Evolutionary conservation across 2,329 filamentous ascomycete species (phyloP).

Genomic region (Hortaea werneckii): DNA sequence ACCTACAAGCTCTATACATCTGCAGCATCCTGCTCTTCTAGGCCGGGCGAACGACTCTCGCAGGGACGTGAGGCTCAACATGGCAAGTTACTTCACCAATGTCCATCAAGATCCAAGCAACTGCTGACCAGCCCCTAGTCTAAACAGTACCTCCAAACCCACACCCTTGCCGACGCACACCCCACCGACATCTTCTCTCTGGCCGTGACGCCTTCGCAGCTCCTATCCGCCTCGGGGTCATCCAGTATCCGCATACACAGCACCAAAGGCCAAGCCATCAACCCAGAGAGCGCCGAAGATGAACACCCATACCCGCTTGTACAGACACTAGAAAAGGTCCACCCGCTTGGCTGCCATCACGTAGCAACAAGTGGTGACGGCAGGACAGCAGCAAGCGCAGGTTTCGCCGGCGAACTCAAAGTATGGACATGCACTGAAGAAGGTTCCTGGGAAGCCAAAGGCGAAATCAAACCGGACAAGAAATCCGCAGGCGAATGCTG

Average conservation of each 20-base stretch:
- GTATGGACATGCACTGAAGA: constrained; percentile 57
- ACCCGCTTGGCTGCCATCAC: constrained; percentile 87
- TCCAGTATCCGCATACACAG: constrained; percentile 76
- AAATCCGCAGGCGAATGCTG: constrained; percentile 65
- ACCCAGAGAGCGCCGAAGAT: constrained; percentile 37
- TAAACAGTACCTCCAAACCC: constrained; percentile 93
- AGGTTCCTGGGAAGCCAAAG: constrained; percentile 44
- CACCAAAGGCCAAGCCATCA: constrained; percentile 23
- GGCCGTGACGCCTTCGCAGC: constrained; percentile 29
- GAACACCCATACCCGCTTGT: constrained; percentile 55
- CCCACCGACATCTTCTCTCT: constrained; percentile 27
- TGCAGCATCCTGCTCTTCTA: too few relatives aligned
- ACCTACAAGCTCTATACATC: too few relatives aligned
- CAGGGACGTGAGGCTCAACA: too few relatives aligned
- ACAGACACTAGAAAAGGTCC: constrained; percentile 69
- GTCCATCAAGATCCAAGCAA: too few relatives aligned
- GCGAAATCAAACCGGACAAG: constrained; percentile 19
- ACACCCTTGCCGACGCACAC: constrained; percentile 65
- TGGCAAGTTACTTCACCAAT: too few relatives aligned
- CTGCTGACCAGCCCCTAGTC: constrained; percentile 40
- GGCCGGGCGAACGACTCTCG: too few relatives aligned
- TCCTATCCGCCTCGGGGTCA: constrained; percentile 78
- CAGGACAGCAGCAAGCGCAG: constrained; percentile 65
- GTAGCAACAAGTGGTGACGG: constrained; percentile 62
- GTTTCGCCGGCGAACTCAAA: constrained; percentile 81